These are phyloP conservation scores for Ogataea pini DNA, from an alignment of 805 yeast genomes.

Conservation along the genomic window DNA sequence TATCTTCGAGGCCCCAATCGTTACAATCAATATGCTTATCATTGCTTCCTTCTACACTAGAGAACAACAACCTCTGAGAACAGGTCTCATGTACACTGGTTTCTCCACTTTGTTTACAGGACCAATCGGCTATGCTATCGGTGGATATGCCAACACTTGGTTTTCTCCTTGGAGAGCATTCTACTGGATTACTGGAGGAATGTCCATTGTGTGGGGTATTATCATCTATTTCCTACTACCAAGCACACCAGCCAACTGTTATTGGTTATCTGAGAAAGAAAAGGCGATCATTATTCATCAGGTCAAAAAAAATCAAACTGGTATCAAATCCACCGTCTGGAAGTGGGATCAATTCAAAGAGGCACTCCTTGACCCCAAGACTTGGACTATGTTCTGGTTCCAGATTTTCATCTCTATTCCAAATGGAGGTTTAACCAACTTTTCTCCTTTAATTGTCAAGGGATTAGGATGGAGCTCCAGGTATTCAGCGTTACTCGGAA, in stretches of 20 bases:
- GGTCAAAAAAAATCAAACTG: constrained; percentile 59
- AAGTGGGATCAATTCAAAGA: constrained; percentile 59
- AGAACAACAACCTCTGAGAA: constrained; percentile 44
- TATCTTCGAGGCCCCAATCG: constrained; percentile 51
- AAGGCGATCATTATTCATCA: constrained; percentile 51
- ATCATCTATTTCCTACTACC: constrained; percentile 41
- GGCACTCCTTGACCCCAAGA: constrained; percentile 51
- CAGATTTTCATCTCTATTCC: constrained; percentile 50
- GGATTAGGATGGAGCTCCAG: constrained; percentile 32
- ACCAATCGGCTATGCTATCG: constrained; percentile 50
- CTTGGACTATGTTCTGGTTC: constrained; percentile 51
- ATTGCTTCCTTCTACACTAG: constrained; percentile 58
- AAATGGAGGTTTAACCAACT: constrained; percentile 58
- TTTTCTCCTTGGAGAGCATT: constrained; percentile 60
- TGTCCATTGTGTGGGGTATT: constrained; percentile 54
- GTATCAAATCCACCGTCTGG: constrained; percentile 55
- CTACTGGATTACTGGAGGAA: constrained; percentile 58
- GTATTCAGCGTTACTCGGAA: constrained; percentile 36
- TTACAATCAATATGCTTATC: constrained; percentile 54
- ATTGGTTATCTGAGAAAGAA: constrained; percentile 51
- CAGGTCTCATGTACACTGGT: constrained; percentile 45
- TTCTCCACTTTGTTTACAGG: constrained; percentile 49
- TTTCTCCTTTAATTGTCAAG: constrained; percentile 40
- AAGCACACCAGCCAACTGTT: constrained; percentile 55
- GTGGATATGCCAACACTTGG: constrained; percentile 38